phyloP scores from a whole-genome alignment of 2,329 filamentous ascomycete genomes.

The Teratosphaeria viscida region DNA sequence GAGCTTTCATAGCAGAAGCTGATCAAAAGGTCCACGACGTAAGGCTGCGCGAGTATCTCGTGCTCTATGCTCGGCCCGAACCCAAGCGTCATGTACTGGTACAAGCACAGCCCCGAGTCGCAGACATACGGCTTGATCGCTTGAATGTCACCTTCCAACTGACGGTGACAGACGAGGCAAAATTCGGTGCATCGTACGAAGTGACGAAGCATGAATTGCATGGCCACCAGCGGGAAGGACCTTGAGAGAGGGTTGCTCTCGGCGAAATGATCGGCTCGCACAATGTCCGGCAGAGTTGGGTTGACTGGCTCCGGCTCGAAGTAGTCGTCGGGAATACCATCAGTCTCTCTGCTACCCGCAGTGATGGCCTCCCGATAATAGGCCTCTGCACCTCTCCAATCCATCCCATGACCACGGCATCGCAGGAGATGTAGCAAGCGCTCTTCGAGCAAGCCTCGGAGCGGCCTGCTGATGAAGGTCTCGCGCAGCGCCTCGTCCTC shows the following conservation, averaged over 20 bases:
- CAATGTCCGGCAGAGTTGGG: constrained; percentile 33
- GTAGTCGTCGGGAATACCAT: constrained; percentile 29
- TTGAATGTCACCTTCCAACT: constrained; percentile 53
- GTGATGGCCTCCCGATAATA: constrained; percentile 32
- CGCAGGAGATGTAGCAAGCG: constrained; percentile 54
- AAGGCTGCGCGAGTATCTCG: constrained; percentile 67
- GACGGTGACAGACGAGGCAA: constrained; percentile 73
- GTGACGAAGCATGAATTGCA: constrained; percentile 69
- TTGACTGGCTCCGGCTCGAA: constrained; percentile 23
- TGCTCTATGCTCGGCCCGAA: constrained; percentile 79
- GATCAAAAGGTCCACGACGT: constrained; percentile 73
- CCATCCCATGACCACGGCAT: constrained; percentile 44
- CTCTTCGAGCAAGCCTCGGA: constrained; percentile 58
- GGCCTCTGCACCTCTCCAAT: constrained; percentile 58
- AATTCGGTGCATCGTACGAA: constrained; percentile 75
- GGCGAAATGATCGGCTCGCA: constrained; percentile 39
- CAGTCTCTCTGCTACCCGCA: constrained; percentile 19
- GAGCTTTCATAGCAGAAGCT: constrained; percentile 67
- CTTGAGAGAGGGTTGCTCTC: constrained; percentile 7
- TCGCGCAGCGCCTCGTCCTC: constrained; percentile 35
- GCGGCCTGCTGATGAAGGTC: constrained; percentile 60
- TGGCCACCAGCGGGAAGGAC: constrained; percentile 49
- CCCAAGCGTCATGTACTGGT: constrained; percentile 78
- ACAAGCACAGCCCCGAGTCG: constrained; percentile 62
- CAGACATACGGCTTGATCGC: constrained; percentile 70